Conservation (phyloP, 306 rosid species). For the Fragaria nilgerrensis region DNA sequence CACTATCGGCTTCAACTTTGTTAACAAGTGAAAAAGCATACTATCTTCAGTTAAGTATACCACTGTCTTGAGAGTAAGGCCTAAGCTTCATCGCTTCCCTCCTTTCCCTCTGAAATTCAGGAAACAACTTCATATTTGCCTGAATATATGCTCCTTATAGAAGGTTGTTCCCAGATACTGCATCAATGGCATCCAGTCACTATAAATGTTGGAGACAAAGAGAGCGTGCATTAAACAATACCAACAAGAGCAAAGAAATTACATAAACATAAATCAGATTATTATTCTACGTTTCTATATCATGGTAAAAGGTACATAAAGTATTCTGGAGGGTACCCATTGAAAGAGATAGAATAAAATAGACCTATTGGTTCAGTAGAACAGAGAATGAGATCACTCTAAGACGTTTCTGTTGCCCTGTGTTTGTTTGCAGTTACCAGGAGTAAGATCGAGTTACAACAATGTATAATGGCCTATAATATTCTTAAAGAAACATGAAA, state of each 20-base stretch:
- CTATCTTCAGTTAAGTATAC: neutral
- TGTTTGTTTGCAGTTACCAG: neutral
- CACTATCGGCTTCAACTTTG: too few relatives aligned
- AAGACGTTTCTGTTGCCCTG: neutral
- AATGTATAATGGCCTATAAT: neutral
- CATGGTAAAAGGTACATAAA: neutral
- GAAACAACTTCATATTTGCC: too few relatives aligned
- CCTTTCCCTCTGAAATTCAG: too few relatives aligned
- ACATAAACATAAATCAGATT: neutral
- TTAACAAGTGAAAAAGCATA: neutral
- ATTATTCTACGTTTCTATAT: neutral
- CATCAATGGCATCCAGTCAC: neutral
- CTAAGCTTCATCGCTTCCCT: too few relatives aligned
- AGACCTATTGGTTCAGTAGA: neutral
- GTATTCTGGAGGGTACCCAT: neutral
- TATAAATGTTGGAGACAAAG: neutral
- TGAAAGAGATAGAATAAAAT: neutral
- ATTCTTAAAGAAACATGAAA: too few relatives aligned
- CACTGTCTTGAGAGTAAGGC: too few relatives aligned
- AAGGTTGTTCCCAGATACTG: neutral
- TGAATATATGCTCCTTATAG: neutral
- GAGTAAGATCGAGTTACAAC: neutral
- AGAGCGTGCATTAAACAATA: too few relatives aligned
- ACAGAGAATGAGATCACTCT: neutral
- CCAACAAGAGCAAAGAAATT: neutral